Evolutionary conservation across 2,329 filamentous ascomycete genomes (phyloP).

Genomic region (Sporothrix mexicana): DNA sequence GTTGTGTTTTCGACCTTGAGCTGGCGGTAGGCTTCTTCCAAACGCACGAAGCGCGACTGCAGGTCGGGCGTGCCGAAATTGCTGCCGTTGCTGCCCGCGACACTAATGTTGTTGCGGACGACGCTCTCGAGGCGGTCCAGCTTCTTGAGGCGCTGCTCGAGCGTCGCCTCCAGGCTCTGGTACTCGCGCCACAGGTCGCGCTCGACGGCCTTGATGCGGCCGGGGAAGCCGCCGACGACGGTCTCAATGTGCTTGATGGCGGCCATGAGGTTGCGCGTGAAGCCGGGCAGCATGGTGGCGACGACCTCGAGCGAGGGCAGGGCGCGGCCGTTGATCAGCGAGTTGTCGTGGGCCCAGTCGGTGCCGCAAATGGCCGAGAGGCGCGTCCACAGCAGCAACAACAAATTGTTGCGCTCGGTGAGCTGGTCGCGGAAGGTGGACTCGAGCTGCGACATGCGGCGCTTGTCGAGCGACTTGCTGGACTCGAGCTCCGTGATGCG

Average conservation of each 20-base stretch:
- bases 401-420: slow-evolving; percentile 83
- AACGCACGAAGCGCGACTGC: slow-evolving; percentile 55
- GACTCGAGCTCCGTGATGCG: slow-evolving; percentile 86
- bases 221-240: slow-evolving; percentile 77
- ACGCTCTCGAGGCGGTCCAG: slow-evolving; percentile 85
- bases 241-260: slow-evolving; percentile 87
- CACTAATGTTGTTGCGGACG: slow-evolving; percentile 68
- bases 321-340: slow-evolving; percentile 82
- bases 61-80: slow-evolving; percentile 46
- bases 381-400: slow-evolving; percentile 88
- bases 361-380: slow-evolving; percentile 84
- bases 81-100: slow-evolving; percentile 43
- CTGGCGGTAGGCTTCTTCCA: slow-evolving; percentile 67
- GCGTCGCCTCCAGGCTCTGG: slow-evolving; percentile 78
- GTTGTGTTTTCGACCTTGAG: slow-evolving; percentile 72
- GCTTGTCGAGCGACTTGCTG: slow-evolving; percentile 76
- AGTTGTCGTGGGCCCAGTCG: slow-evolving; percentile 91
- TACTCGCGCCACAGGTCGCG: slow-evolving; percentile 91
- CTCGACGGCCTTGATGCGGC: slow-evolving; percentile 83
- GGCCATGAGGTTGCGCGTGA: slow-evolving; percentile 85
- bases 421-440: slow-evolving; percentile 84
- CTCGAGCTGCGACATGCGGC: slow-evolving; percentile 77
- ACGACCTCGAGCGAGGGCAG: slow-evolving; percentile 86
- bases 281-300: slow-evolving; percentile 81
- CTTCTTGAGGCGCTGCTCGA: slow-evolving; percentile 80